Base-by-base conservation (phyloP, 129 eudicot genomes). In the Glebionis coronaria region DNA sequence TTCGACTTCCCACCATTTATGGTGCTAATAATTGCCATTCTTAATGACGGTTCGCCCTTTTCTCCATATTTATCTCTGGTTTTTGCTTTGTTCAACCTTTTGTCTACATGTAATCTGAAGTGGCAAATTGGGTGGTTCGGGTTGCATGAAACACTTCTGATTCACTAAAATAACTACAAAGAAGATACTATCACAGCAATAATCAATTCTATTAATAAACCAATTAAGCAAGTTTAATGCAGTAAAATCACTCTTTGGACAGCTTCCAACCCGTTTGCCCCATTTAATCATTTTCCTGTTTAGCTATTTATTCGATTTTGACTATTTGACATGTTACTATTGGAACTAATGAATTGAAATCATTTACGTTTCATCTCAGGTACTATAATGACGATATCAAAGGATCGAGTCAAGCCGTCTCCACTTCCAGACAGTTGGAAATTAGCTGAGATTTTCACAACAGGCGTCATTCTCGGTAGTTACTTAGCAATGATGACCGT, bases 1-100 rank as follows among this genome's bases (percentile, higher is more conserved):
- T 90, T 90, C 51, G 97, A 90, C 81, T 90, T 90, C 66, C 97
- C 97, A 19, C 97, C 97, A 62, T 90, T 90, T 63, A 90, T 90
- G 97, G 97, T 87, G 75, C 95, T 90, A 50, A 90, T 90, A 73
- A 90, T 90, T 79, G 97, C 97, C 28, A 87, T 90, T 52, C 92
- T 90, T 62, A 90, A 90, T 64, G 97, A 90, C 59, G 97, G 97
- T 87, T 42, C 38, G 80, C 70, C 71, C 29, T 62, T 66, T 61
- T 62, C 16, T 63, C 42, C 40, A 9, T 35, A 35, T 74, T 16
- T 13, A 18, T 27, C 60, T 53, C 15, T 1, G 9, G 18, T 56
- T 67, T 42, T 67, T 42, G 44, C 50, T 35, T 68, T 20, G 8
- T 4, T 50, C 3, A 25, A 14, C 7, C 51, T 9, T 35, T 38